Evolutionary conservation across 208 protist genomes (phyloP).

Genomic region (Acanthamoeba lenticulata): DNA sequence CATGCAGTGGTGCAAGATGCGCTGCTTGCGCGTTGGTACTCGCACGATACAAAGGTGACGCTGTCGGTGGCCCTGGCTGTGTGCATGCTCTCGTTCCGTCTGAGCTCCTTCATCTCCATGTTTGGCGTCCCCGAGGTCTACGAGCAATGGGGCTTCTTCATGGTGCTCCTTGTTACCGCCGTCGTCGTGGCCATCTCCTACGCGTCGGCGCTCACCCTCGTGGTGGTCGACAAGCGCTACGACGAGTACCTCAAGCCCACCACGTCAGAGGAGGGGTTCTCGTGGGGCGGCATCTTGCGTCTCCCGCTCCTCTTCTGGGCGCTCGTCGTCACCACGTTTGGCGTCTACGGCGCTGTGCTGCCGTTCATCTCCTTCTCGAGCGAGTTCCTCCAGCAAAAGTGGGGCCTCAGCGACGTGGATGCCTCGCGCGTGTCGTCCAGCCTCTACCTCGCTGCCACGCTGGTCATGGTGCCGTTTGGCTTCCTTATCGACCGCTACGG

Average conservation of each 20-base stretch:
- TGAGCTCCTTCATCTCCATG: slow-evolving; percentile 23
- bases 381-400: slow-evolving; percentile 21
- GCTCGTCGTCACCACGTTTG: neutral
- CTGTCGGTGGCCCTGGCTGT: neutral
- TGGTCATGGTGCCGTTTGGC: no score
- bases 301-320: neutral
- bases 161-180: neutral
- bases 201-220: neutral
- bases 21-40: neutral
- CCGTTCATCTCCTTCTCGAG: slow-evolving; percentile 13
- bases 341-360: neutral
- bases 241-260: neutral
- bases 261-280: neutral
- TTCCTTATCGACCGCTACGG: no score
- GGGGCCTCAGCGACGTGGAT: no score
- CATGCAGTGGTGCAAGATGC: neutral
- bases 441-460: no score
- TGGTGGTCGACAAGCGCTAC: neutral
- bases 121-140: neutral
- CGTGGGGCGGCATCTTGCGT: neutral
- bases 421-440: no score
- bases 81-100: neutral
- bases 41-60: neutral
- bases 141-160: neutral
- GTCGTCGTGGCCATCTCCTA: neutral